Percentiles rank a stretch among this genome's conserved stretches.
Evolutionary conservation across 208 protist genomes (phyloP).

Genomic region (Crithidia expoeki): DNA sequence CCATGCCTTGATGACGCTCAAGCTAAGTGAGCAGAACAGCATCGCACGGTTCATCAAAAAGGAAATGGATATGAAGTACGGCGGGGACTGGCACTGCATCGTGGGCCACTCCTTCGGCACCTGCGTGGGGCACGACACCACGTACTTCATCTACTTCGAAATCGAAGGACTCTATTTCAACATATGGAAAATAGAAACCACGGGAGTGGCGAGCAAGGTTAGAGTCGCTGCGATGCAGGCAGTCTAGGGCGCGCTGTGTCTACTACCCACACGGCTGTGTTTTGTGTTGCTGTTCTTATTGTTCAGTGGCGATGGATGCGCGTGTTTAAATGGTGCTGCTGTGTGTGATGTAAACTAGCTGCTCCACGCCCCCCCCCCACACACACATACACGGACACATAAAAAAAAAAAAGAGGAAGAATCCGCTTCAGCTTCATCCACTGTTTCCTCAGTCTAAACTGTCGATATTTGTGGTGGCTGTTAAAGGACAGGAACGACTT

Average conservation of each 20-base stretch:
- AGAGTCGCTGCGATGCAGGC: neutral
- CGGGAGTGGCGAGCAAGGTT: conserved; percentile 6
- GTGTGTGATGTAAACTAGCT: neutral
- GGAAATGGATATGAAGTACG: conserved; percentile 98
- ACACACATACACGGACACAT: too few species aligned
- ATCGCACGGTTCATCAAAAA: conserved; percentile 99
- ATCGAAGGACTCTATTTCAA: conserved; percentile 98
- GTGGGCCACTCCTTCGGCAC: conserved; percentile 99
- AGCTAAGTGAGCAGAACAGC: conserved; percentile 95
- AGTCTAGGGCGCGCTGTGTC: neutral
- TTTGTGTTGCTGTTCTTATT: conserved; percentile 2
- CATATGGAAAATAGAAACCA: conserved; percentile 92
- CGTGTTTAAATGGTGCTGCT: too few species aligned
- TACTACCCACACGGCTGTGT: neutral
- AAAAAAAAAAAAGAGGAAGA: too few species aligned
- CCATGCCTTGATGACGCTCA: conserved; percentile 60
- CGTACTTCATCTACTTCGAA: conserved; percentile 99
- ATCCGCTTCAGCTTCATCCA: too few species aligned
- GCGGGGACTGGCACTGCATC: conserved; percentile 99
- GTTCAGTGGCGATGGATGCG: neutral
- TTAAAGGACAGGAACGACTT: too few species aligned
- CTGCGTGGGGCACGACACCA: conserved; percentile 99
- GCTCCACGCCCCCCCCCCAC: neutral
- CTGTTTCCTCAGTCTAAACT: too few species aligned
- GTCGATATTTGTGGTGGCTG: too few species aligned